phyloP scores from a whole-genome alignment of 768 basidiomycete genomes.

The Calocera viscosa region DNA sequence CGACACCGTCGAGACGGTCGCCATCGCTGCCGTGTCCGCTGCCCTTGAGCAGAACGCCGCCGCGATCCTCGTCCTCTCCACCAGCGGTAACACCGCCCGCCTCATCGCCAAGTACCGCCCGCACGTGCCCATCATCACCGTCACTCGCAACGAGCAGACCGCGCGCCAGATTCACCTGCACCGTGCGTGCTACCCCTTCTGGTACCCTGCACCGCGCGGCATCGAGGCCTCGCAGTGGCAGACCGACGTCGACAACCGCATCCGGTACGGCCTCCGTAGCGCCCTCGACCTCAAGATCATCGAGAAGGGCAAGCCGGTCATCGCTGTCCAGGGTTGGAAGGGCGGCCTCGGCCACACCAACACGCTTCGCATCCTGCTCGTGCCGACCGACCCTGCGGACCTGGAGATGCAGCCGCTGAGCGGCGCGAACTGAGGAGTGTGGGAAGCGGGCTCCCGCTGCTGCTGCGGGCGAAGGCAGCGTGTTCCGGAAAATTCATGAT shows the following conservation, averaged over 20 bases:
- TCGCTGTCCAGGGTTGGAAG: conserved; percentile 99
- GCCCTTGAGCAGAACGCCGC: conserved; percentile 88
- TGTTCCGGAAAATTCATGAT: neutral
- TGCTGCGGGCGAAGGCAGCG: neutral
- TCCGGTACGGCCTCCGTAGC: conserved; percentile 62
- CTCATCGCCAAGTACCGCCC: conserved; percentile 95
- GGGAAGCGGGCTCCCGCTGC: neutral
- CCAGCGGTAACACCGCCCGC: conserved; percentile 91
- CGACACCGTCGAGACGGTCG: conserved; percentile 88
- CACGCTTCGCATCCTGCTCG: conserved; percentile 70
- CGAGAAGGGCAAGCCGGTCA: conserved; percentile 73
- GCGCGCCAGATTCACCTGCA: conserved; percentile 93
- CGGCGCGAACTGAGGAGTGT: conserved; percentile 12
- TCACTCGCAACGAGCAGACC: conserved; percentile 92
- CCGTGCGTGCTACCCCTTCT: conserved; percentile 93
- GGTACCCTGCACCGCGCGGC: conserved; percentile 90
- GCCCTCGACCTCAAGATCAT: conserved; percentile 78
- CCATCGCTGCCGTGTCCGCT: conserved; percentile 90
- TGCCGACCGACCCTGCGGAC: conserved; percentile 71
- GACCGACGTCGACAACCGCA: conserved; percentile 45
- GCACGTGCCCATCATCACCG: conserved; percentile 83
- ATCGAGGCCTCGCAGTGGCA: conserved; percentile 88
- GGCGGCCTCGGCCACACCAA: conserved; percentile 94
- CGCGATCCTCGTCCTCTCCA: conserved; percentile 92
- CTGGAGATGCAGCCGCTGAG: conserved; percentile 56